A percentile compares a stretch with the other conserved stretches of the same genome.
phyloP scores from a whole-genome alignment of 1,284 basidiomycete genomes.

The Ganoderma sinense region DNA sequence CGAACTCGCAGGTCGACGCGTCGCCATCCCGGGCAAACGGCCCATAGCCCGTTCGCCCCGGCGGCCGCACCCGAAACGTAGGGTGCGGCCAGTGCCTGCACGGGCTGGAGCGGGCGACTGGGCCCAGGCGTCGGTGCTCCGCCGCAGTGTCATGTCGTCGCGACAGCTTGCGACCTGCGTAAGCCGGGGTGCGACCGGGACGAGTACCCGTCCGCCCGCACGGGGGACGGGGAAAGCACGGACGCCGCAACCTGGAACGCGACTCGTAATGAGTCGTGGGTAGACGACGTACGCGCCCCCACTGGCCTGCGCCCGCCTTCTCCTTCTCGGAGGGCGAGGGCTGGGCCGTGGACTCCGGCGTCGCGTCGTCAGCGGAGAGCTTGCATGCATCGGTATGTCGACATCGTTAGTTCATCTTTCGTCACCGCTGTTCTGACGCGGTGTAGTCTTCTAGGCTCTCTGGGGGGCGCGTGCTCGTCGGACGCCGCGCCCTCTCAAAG shows the following conservation, averaged over 20 bases:
- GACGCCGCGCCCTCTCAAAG: neutral
- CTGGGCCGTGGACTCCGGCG: neutral
- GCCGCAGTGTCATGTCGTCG: too few relatives aligned
- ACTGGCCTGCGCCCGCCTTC: neutral
- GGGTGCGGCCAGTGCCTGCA: neutral
- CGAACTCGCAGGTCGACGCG: slow-evolving; percentile 2
- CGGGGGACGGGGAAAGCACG: neutral
- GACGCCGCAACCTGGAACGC: slow-evolving; percentile 3
- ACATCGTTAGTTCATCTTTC: neutral
- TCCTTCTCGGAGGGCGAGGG: too few relatives aligned
- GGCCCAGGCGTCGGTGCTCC: slow-evolving; percentile 5
- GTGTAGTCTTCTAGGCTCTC: neutral
- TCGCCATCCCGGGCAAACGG: slow-evolving; percentile 5
- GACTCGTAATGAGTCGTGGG: neutral
- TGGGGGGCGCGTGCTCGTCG: neutral
- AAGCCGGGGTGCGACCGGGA: slow-evolving; percentile 5
- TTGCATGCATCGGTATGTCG: neutral
- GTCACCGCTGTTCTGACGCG: neutral
- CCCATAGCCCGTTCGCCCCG: neutral
- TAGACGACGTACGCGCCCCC: slow-evolving; percentile 1
- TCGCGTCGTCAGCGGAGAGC: slow-evolving; percentile 5
- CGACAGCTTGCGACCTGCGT: too few relatives aligned
- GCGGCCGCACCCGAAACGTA: neutral
- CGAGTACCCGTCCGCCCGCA: neutral
- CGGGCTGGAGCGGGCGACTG: slow-evolving; percentile 1